Evolutionary conservation across 2,329 filamentous ascomycete genomes (phyloP).

Genomic region (Paracoccidioides lutzii): DNA sequence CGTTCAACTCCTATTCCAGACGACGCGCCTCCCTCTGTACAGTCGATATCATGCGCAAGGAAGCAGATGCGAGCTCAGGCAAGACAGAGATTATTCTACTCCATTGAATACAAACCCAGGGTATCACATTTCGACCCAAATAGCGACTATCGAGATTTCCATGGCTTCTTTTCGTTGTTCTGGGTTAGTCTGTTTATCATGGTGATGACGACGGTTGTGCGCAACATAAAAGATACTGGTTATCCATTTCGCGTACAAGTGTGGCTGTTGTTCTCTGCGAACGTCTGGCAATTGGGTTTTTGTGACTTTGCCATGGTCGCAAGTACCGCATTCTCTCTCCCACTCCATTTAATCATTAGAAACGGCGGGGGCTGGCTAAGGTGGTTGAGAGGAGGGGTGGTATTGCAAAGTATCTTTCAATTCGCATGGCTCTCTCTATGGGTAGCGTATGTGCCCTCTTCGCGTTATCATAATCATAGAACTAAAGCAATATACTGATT

Average conservation of each 20-base stretch:
- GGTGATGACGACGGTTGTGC: constrained; percentile 85
- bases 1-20: constrained; percentile 70
- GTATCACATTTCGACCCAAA: constrained; percentile 91
- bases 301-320: constrained; percentile 77
- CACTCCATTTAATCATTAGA: constrained; percentile 57
- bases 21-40: constrained; percentile 85
- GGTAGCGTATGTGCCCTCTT: constrained; percentile 44
- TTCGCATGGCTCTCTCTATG: constrained; percentile 65
- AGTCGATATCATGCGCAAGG: constrained; percentile 71
- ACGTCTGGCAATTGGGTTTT: constrained; percentile 73
- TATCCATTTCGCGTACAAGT: constrained; percentile 74
- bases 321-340: constrained; percentile 58
- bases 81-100: constrained; percentile 76
- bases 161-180: constrained; percentile 95
- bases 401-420: constrained; percentile 73
- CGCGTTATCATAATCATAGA: not conserved
- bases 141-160: constrained; percentile 86
- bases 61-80: constrained; percentile 72
- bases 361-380: constrained; percentile 44
- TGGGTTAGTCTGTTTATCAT: constrained; percentile 96
- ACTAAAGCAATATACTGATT: constrained; percentile 6
- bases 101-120: constrained; percentile 77
- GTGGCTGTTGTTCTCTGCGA: constrained; percentile 76
- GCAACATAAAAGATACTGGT: constrained; percentile 89
- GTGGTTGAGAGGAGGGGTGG: constrained; percentile 68